Evolutionary conservation across 176 grass and related monocot species (phyloP).

Genomic region (Tillandsia leiboldiana): DNA sequence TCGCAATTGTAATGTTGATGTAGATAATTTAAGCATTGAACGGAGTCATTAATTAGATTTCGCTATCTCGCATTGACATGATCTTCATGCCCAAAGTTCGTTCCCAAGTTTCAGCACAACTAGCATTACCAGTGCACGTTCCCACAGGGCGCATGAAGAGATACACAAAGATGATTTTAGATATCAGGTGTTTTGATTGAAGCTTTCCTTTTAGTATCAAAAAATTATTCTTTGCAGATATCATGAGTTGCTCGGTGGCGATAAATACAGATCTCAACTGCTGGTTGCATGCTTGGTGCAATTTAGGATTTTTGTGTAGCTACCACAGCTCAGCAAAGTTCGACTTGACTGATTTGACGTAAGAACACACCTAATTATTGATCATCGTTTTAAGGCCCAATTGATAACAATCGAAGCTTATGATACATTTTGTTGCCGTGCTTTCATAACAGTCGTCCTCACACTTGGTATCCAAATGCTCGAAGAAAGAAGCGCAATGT

Average conservation of each 20-base stretch:
- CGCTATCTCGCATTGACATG: too few species aligned
- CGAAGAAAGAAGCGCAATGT: constrained; percentile 91
- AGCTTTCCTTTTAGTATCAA: constrained; percentile 4
- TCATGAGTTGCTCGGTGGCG: constrained; percentile 18
- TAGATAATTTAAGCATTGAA: too few species aligned
- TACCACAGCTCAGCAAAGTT: constrained; percentile 53
- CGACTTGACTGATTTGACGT: constrained; percentile 97
- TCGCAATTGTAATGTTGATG: neutral
- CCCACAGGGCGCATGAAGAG: neutral
- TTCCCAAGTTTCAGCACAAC: too few species aligned
- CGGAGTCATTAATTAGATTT: too few species aligned
- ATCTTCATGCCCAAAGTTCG: too few species aligned
- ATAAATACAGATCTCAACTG: constrained; percentile 25
- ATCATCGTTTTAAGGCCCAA: constrained; percentile 4
- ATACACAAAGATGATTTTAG: neutral
- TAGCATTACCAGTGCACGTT: neutral
- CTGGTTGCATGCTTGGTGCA: constrained; percentile 23
- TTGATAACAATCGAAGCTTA: too few species aligned
- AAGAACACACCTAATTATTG: constrained; percentile 38
- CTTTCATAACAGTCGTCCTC: constrained; percentile 51
- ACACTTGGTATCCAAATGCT: constrained; percentile 86
- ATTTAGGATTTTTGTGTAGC: constrained; percentile 26
- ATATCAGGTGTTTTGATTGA: neutral
- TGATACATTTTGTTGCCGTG: constrained; percentile 17
- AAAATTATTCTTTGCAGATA: constrained; percentile 31